A percentile compares a stretch with the other conserved stretches of the same genome.
Evolutionary conservation across 169 alveolate species (phyloP).

Genomic region (Amoebophrya sp.): DNA sequence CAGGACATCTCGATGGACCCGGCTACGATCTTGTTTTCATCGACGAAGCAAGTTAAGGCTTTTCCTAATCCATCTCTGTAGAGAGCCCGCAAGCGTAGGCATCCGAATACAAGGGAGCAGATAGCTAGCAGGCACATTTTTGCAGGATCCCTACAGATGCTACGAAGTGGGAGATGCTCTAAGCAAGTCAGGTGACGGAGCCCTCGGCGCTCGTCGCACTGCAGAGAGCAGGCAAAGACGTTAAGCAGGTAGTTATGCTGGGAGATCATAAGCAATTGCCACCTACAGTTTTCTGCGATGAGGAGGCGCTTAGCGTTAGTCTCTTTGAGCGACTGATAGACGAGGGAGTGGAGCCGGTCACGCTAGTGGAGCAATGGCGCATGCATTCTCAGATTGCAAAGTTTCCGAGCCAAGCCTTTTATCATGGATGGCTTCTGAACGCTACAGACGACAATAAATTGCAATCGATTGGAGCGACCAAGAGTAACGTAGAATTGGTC

Average conservation of each 20-base stretch:
- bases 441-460: not conserved
- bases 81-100: too few species aligned
- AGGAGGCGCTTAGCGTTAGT: not conserved
- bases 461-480: not conserved
- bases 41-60: not conserved
- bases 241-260: constrained; percentile 56
- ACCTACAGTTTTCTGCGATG: constrained; percentile 55
- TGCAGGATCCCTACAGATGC: too few species aligned
- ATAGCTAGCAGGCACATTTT: too few species aligned
- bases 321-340: constrained; percentile 73
- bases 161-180: too few species aligned
- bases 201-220: constrained; percentile 56
- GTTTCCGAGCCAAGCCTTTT: constrained; percentile 81
- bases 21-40: not conserved
- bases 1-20: not conserved
- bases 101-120: too few species aligned
- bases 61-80: too few species aligned
- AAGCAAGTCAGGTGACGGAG: not conserved
- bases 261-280: constrained; percentile 94
- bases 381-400: constrained; percentile 91
- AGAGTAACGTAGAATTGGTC: not conserved
- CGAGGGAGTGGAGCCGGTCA: constrained; percentile 57
- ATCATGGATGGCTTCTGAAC: not conserved
- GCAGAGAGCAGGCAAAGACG: constrained; percentile 47
- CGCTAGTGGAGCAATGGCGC: constrained; percentile 82